Conservation (phyloP, 2,329 filamentous ascomycete species). For the Fusarium transvaalense region DNA sequence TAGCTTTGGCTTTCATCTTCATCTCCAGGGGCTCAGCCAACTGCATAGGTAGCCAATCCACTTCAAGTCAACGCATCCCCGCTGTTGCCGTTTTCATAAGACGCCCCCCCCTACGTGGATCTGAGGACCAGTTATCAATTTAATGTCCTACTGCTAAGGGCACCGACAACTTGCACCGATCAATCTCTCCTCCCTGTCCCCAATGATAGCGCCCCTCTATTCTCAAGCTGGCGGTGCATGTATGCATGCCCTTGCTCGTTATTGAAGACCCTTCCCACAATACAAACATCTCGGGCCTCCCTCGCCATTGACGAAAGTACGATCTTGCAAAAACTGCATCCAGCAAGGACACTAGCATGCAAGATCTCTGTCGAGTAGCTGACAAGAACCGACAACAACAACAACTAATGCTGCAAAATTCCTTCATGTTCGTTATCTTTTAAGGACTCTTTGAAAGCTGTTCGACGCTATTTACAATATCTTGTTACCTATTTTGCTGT, state of each 20-base stretch:
- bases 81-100: conserved; percentile 32
- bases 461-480: conserved; percentile 12
- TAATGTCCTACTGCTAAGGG: conserved; percentile 39
- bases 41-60: conserved; percentile 27
- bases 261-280: conserved; percentile 39
- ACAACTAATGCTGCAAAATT: conserved; percentile 12
- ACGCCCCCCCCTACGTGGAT: conserved; percentile 41
- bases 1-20: conserved; percentile 35
- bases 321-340: conserved; percentile 42
- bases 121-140: conserved; percentile 35
- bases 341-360: conserved; percentile 33
- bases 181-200: conserved; percentile 41
- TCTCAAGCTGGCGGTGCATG: conserved; percentile 42
- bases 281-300: conserved; percentile 38
- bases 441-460: neutral
- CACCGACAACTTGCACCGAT: conserved; percentile 39
- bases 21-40: conserved; percentile 42
- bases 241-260: conserved; percentile 34
- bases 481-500: conserved; percentile 27
- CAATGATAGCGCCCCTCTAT: conserved; percentile 38
- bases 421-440: neutral
- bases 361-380: conserved; percentile 32
- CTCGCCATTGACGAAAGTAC: conserved; percentile 36
- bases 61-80: conserved; percentile 32
- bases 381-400: conserved; percentile 21